phyloP scores from a whole-genome alignment of 169 alveolate genomes.

The Cystoisospora suis region DNA sequence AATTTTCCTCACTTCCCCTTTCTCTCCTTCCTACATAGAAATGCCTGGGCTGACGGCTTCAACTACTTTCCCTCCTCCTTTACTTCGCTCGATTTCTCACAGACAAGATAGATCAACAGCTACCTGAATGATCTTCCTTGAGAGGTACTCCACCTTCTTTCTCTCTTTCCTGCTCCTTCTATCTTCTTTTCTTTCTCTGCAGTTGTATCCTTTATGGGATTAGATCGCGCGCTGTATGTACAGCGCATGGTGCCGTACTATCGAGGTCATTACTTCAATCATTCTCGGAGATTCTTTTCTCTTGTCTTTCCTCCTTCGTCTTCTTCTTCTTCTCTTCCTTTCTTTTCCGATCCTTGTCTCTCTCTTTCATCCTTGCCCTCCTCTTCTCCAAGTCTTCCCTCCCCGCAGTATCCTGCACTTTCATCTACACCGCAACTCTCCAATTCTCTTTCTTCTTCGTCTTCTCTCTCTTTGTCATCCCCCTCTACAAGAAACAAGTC shows the following conservation, averaged over 20 bases:
- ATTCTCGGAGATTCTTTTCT: conserved; percentile 18
- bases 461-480: too few relatives aligned
- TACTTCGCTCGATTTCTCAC: not conserved
- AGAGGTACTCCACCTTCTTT: not conserved
- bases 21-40: too few relatives aligned
- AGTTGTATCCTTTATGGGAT: conserved; percentile 25
- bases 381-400: too few relatives aligned
- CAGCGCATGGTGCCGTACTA: conserved; percentile 44
- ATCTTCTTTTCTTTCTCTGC: not conserved
- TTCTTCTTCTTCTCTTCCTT: too few relatives aligned
- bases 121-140: not conserved
- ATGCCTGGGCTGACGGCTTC: too few relatives aligned
- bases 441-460: too few relatives aligned
- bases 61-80: not conserved
- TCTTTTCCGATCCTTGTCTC: too few relatives aligned
- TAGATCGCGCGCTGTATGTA: conserved; percentile 50
- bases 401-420: too few relatives aligned
- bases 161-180: not conserved
- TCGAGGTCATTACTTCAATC: conserved; percentile 8
- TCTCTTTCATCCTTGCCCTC: too few relatives aligned
- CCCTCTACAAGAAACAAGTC: too few relatives aligned
- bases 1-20: not conserved
- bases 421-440: too few relatives aligned
- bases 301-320: not conserved
- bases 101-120: not conserved